Evolutionary conservation across 192 early-diverging fungal genomes (phyloP), one percentile per base, ranked within the genome.

Genomic region (Phycomyces blakesleeanus): DNA sequence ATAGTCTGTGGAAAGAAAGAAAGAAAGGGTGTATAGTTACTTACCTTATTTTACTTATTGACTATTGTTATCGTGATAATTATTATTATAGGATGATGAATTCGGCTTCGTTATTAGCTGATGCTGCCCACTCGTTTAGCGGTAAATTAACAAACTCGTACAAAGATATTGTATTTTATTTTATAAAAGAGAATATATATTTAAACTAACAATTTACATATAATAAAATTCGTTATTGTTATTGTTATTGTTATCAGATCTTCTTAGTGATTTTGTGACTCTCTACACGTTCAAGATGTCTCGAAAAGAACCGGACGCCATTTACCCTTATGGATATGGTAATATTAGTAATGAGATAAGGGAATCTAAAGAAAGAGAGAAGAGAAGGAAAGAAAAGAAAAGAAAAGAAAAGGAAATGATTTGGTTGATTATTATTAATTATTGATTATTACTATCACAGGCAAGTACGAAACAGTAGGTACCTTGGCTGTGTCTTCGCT

Each of bases 81-180:
- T 50, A 25, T 21, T 56, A 51, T 37, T 50, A n/a, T 68, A 78
- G 79, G 74, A 22, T 77, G 12, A 81, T 85, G 76, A 88, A 91
- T 76, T 89, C 87, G 20, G 87, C 90, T 11, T 85, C 89, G 5
- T 72, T 94, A 47, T 42, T 94, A 21, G 92, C 92, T 0, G 92
- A 94, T 53, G 92, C 89, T 1, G 81, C 81, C 3, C 92, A 93
- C 74, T 91, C 90, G 27, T 59, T 93, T 42, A 88, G 65, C 66
- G 81, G 86, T 85, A 73, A 66, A 21, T 44, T 57, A n/a, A 24
- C 18, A 14, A 14, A 29, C 20, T 8, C 12, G 29, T 18, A 39
- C n/a, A n/a, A n/a, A n/a, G n/a, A n/a, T n/a, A n/a, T n/a, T n/a
- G n/a, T n/a, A n/a, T n/a, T n/a, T n/a, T n/a, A n/a, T n/a, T n/a